phyloP scores from a whole-genome alignment of 192 early-diverging fungal genomes.

The Paraglomus occultum region DNA sequence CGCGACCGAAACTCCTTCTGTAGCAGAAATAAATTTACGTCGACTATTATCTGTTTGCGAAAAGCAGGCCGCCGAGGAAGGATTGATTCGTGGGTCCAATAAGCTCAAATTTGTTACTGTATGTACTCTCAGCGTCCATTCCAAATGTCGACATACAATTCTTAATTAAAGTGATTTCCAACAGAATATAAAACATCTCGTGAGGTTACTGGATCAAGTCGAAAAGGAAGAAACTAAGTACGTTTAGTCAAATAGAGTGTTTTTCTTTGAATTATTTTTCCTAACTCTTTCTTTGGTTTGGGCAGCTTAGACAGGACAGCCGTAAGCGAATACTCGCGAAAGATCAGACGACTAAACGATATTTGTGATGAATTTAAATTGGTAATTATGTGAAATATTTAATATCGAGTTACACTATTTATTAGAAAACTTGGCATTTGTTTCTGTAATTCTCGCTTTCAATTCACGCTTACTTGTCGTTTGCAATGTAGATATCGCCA shows the following conservation, averaged over 20 bases:
- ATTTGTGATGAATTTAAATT: constrained; percentile 30
- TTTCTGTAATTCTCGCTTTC: not conserved
- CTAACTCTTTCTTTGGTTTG: not conserved
- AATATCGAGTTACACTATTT: too few species aligned
- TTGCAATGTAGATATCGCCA: constrained; percentile 9
- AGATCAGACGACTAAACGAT: constrained; percentile 20
- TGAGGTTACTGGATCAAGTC: constrained; percentile 23
- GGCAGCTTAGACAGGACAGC: constrained; percentile 23
- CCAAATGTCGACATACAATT: not conserved
- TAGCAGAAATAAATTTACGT: constrained; percentile 23
- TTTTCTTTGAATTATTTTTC: not conserved
- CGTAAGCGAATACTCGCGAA: constrained; percentile 22
- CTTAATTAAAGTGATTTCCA: not conserved
- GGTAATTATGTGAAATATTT: not conserved
- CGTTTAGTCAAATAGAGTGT: not conserved
- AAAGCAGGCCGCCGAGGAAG: constrained; percentile 20
- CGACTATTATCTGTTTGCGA: constrained; percentile 25
- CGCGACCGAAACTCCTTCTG: not conserved
- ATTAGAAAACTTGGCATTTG: too few species aligned
- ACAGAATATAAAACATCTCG: constrained; percentile 28
- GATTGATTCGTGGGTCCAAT: constrained; percentile 27
- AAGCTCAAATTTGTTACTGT: constrained; percentile 27
- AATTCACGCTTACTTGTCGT: not conserved
- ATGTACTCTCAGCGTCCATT: not conserved
- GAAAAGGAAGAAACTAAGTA: constrained; percentile 18